A percentile compares a stretch with the other conserved stretches of the same genome.
Evolutionary conservation across 495 filamentous ascomycete species (phyloP).

Genomic region (Thermothielavioides terrestris): DNA sequence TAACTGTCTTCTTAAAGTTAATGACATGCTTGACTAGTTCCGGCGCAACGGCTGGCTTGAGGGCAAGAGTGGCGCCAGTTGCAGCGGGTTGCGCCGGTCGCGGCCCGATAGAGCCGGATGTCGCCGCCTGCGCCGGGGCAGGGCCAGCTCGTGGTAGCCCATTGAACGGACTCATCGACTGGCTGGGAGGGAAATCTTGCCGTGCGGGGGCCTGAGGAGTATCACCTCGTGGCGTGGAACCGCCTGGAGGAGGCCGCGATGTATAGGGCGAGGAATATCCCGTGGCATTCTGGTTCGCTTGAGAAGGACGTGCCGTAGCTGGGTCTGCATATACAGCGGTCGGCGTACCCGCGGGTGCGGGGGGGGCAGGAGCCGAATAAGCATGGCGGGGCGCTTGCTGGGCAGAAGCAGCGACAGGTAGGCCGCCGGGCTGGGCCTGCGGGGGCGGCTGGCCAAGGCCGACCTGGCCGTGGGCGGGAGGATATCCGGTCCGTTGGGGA

Average conservation of each 20-base stretch:
- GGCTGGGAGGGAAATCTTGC: slow-evolving; percentile 9
- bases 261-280: slow-evolving; percentile 40
- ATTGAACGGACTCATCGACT: slow-evolving; percentile 11
- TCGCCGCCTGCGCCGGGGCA: slow-evolving; percentile 1
- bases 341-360: slow-evolving; percentile 12
- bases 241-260: slow-evolving; percentile 24
- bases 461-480: slow-evolving; percentile 16
- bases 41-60: slow-evolving; percentile 24
- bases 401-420: slow-evolving; percentile 16
- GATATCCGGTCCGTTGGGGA: slow-evolving; percentile 19
- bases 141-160: slow-evolving; percentile 14
- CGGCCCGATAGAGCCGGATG: not conserved
- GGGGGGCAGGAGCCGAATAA: slow-evolving; percentile 25
- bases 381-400: slow-evolving; percentile 20
- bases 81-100: slow-evolving; percentile 10
- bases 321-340: slow-evolving; percentile 25
- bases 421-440: slow-evolving; percentile 15
- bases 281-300: slow-evolving; percentile 24
- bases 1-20: slow-evolving; percentile 26
- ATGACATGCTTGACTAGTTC: slow-evolving; percentile 18
- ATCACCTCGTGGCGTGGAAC: slow-evolving; percentile 11
- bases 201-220: slow-evolving; percentile 12
- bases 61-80: slow-evolving; percentile 1
- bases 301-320: slow-evolving; percentile 23
- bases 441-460: slow-evolving; percentile 20